A percentile compares a stretch with the other conserved stretches of the same genome.
phyloP scores from a whole-genome alignment of 257 asterid species.

The Solanum chmielewskii region DNA sequence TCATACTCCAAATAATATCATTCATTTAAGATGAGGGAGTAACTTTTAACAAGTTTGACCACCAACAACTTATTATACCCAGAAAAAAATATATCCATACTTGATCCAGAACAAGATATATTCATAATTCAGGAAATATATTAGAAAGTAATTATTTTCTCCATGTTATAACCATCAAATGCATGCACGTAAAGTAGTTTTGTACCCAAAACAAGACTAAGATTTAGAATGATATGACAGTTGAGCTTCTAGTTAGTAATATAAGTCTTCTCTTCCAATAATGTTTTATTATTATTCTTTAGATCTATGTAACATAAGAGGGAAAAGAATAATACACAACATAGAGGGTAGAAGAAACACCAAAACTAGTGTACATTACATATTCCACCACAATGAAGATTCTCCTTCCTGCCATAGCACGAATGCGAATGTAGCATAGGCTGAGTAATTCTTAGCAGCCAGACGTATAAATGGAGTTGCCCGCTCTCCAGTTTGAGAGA shows the following conservation, averaged over 20 bases:
- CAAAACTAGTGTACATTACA: conserved; percentile 31
- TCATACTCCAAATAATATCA: neutral
- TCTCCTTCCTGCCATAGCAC: conserved; percentile 73
- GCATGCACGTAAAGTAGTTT: neutral
- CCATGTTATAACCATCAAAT: neutral
- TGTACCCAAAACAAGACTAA: neutral
- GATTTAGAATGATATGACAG: neutral
- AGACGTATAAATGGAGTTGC: conserved; percentile 88
- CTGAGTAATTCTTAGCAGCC: conserved; percentile 56
- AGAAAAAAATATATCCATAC: neutral
- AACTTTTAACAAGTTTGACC: neutral
- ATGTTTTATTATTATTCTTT: neutral
- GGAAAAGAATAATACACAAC: neutral
- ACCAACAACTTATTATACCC: neutral
- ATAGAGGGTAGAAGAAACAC: neutral
- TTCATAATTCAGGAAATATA: neutral
- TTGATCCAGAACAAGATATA: neutral
- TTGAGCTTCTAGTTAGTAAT: neutral
- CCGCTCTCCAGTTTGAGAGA: conserved; percentile 94
- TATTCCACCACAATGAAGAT: conserved; percentile 80
- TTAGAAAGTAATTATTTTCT: neutral
- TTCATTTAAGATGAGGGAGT: neutral
- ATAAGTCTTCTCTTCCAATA: neutral
- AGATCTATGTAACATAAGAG: neutral
- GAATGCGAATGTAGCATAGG: conserved; percentile 72